These are phyloP conservation scores for Auricularia auricula-judae DNA, from an alignment of 768 basidiomycete species.

Conservation along the genomic window DNA sequence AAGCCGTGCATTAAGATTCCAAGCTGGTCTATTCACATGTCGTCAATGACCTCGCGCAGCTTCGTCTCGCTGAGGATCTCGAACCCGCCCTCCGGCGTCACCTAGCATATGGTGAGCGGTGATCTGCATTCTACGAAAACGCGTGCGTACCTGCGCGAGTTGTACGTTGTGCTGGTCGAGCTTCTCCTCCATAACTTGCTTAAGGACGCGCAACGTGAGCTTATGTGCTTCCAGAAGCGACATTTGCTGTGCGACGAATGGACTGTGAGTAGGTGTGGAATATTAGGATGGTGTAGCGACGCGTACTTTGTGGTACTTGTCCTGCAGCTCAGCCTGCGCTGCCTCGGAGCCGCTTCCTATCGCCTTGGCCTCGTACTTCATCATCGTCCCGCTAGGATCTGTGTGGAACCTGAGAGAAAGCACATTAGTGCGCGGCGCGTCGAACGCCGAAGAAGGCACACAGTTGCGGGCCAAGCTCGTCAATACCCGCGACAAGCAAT, in stretches of 20 bases:
- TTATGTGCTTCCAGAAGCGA: slow-evolving; percentile 78
- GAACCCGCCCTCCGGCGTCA: slow-evolving; percentile 77
- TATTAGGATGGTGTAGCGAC: not conserved
- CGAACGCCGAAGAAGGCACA: slow-evolving; percentile 28
- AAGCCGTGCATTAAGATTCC: no score
- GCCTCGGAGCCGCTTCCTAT: slow-evolving; percentile 98
- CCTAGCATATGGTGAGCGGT: slow-evolving; percentile 30
- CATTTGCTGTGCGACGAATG: slow-evolving; percentile 56
- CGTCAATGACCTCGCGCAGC: slow-evolving; percentile 77
- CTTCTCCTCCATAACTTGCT: slow-evolving; percentile 99
- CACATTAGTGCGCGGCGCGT: not conserved
- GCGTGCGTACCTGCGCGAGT: slow-evolving; percentile 69
- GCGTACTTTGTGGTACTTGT: slow-evolving; percentile 88
- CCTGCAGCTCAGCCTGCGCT: slow-evolving; percentile 92
- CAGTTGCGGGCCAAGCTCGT: slow-evolving; percentile 94
- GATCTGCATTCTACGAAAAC: not conserved
- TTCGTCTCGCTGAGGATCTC: slow-evolving; percentile 74
- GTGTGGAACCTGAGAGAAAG: slow-evolving; percentile 69
- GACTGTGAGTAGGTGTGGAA: slow-evolving; percentile 2
- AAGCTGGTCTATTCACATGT: slow-evolving; percentile 20
- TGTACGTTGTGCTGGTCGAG: slow-evolving; percentile 98
- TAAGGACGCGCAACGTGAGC: slow-evolving; percentile 78
- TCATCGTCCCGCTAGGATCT: slow-evolving; percentile 96
- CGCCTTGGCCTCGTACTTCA: slow-evolving; percentile 94
- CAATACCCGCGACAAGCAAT: slow-evolving; percentile 91